These are phyloP conservation scores for Simplicillium aogashimaense DNA, from an alignment of 2,329 filamentous ascomycete species.

Conservation along the genomic window DNA sequence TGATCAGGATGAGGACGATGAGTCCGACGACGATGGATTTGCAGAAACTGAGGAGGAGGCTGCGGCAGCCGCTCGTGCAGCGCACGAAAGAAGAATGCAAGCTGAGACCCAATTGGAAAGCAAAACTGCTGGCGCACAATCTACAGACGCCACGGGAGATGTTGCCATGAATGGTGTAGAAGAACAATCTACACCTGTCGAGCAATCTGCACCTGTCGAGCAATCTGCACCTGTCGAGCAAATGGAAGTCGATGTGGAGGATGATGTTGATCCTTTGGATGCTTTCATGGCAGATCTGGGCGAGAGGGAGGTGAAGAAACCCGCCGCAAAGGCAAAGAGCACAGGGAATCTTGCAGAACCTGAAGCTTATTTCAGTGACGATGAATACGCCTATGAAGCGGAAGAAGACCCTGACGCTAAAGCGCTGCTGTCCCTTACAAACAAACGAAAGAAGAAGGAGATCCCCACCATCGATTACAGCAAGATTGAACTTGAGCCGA, in stretches of 20 bases:
- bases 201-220: too few relatives aligned
- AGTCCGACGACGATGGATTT: slow-evolving; percentile 67
- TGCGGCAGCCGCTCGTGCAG: slow-evolving; percentile 73
- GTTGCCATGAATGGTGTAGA: slow-evolving; percentile 17
- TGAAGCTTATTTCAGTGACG: slow-evolving; percentile 81
- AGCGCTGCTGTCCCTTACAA: slow-evolving; percentile 41
- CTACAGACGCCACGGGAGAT: slow-evolving; percentile 22
- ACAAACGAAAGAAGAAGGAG: slow-evolving; percentile 85
- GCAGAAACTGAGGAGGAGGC: slow-evolving; percentile 80
- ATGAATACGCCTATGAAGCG: slow-evolving; percentile 54
- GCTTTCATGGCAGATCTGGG: slow-evolving; percentile 82
- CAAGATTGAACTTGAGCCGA: slow-evolving; percentile 75
- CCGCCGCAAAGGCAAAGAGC: slow-evolving; percentile 13
- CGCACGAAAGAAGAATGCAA: slow-evolving; percentile 67
- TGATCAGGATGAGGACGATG: slow-evolving; percentile 58
- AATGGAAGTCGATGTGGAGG: slow-evolving; percentile 47
- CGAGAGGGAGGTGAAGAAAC: slow-evolving; percentile 38
- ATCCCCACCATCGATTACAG: slow-evolving; percentile 79
- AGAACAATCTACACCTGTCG: too few relatives aligned
- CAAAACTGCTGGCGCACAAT: slow-evolving; percentile 20
- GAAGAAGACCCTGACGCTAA: slow-evolving; percentile 37
- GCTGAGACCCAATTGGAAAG: slow-evolving; percentile 40
- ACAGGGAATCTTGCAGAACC: slow-evolving; percentile 55
- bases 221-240: slow-evolving; percentile 20
- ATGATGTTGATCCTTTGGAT: slow-evolving; percentile 82